These are phyloP conservation scores for Dacryopinax spathularia DNA, from an alignment of 768 basidiomycete species.

Conservation along the genomic window DNA sequence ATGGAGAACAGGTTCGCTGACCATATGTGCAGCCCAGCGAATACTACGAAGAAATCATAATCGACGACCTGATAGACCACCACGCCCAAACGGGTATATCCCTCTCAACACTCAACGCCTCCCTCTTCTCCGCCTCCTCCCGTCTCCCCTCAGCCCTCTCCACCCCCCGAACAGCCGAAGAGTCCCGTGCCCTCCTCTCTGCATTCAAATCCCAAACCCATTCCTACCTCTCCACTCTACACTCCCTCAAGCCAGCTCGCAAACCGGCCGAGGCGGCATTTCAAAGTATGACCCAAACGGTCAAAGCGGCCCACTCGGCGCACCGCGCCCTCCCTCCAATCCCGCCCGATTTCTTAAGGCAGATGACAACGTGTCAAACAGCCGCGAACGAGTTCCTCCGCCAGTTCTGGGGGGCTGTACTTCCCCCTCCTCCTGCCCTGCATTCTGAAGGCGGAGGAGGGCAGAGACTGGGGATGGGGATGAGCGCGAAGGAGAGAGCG, in stretches of 20 bases:
- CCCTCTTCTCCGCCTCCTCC: background rate
- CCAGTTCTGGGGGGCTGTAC: slow-evolving; percentile 84
- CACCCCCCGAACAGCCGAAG: background rate
- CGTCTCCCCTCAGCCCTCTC: background rate
- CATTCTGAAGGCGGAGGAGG: too few species aligned
- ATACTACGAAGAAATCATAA: slow-evolving; percentile 49
- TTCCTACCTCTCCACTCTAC: background rate
- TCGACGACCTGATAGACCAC: slow-evolving; percentile 65
- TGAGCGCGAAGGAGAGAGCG: slow-evolving; percentile 37
- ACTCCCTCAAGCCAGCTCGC: slow-evolving; percentile 52
- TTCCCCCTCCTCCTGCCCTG: slow-evolving; percentile 56
- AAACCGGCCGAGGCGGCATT: slow-evolving; percentile 57
- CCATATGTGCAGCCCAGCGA: slow-evolving; percentile 16
- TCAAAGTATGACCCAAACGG: slow-evolving; percentile 62
- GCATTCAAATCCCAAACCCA: background rate
- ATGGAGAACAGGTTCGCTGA: too few species aligned
- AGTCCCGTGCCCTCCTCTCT: background rate
- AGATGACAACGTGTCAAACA: slow-evolving; percentile 82
- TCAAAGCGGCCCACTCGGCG: slow-evolving; percentile 35
- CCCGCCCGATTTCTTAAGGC: slow-evolving; percentile 58
- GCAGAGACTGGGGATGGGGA: background rate
- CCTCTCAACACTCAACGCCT: slow-evolving; percentile 42
- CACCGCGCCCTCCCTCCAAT: slow-evolving; percentile 25
- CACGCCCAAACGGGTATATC: background rate
- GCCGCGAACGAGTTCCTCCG: slow-evolving; percentile 91